Percentiles rank a stretch among this genome's conserved stretches.
Evolutionary conservation across 306 rosid genomes (phyloP).

Genomic region (Lotus japonicus): DNA sequence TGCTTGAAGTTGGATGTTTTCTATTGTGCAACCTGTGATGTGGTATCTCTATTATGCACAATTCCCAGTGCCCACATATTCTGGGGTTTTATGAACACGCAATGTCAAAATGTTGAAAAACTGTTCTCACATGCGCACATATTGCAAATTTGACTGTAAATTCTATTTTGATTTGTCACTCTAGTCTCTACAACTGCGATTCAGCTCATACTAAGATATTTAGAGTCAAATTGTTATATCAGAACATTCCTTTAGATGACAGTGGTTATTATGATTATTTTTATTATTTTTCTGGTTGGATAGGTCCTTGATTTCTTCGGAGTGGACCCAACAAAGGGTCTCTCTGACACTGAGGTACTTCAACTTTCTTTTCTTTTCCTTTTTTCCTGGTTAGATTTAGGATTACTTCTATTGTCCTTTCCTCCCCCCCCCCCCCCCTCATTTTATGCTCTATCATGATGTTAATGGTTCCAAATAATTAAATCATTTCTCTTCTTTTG

Average conservation of each 20-base stretch:
- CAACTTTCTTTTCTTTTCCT: background rate
- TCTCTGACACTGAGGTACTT: conserved; percentile 63
- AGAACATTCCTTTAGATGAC: background rate
- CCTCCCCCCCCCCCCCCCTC: background rate
- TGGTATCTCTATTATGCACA: background rate
- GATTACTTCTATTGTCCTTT: background rate
- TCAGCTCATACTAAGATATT: conserved; percentile 1
- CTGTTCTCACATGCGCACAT: background rate
- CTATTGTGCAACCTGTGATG: background rate
- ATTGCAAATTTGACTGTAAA: background rate
- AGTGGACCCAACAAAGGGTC: conserved; percentile 79
- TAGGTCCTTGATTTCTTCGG: conserved; percentile 88
- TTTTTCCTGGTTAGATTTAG: background rate
- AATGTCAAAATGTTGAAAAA: conserved; percentile 1
- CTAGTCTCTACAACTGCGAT: background rate
- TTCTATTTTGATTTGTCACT: background rate
- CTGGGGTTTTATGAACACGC: background rate
- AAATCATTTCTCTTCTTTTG: background rate
- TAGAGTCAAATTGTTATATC: background rate
- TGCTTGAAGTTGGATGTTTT: conserved; percentile 8
- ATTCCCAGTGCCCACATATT: background rate
- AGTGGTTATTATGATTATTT: background rate
- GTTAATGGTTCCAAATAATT: conserved; percentile 7
- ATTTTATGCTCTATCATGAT: background rate
- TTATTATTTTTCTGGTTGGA: background rate